These are phyloP conservation scores for Iris macrosiphon DNA, from an alignment of 106 monocot species.

Conservation along the genomic window DNA sequence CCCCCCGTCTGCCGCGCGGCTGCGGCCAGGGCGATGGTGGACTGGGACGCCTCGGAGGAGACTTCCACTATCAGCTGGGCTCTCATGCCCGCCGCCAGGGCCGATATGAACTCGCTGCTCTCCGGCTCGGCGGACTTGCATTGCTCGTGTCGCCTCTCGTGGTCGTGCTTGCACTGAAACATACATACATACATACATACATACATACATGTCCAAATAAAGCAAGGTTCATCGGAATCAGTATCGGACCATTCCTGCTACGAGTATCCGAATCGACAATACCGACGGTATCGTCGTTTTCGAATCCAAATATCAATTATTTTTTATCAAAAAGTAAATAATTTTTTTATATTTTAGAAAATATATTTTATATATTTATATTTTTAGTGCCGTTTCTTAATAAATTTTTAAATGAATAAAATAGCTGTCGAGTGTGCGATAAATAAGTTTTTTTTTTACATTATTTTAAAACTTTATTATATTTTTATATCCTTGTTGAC, in stretches of 20 bases:
- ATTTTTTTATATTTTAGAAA: no score
- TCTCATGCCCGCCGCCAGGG: slow-evolving; percentile 43
- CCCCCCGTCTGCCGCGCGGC: slow-evolving; percentile 47
- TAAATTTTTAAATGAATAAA: no score
- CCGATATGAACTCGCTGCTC: slow-evolving; percentile 38
- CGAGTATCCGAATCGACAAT: not conserved
- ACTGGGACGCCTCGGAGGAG: slow-evolving; percentile 39
- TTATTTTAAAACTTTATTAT: no score
- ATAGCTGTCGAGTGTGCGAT: no score
- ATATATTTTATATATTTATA: no score
- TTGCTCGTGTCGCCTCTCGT: slow-evolving; percentile 18
- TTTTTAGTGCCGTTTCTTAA: no score
- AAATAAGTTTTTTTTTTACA: no score
- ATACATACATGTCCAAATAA: not conserved
- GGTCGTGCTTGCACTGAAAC: slow-evolving; percentile 21
- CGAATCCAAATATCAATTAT: not conserved
- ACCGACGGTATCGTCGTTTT: not conserved
- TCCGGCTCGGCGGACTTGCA: slow-evolving; percentile 18
- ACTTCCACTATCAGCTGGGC: slow-evolving; percentile 39
- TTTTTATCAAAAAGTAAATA: not conserved
- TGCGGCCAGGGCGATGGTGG: slow-evolving; percentile 35
- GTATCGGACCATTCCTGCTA: no score
- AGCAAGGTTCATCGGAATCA: not conserved
- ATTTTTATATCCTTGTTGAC: no score
- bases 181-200: not conserved